Evolutionary conservation across 108 stramenopile species (phyloP).

Genomic region (Thalassiosira profunda): DNA sequence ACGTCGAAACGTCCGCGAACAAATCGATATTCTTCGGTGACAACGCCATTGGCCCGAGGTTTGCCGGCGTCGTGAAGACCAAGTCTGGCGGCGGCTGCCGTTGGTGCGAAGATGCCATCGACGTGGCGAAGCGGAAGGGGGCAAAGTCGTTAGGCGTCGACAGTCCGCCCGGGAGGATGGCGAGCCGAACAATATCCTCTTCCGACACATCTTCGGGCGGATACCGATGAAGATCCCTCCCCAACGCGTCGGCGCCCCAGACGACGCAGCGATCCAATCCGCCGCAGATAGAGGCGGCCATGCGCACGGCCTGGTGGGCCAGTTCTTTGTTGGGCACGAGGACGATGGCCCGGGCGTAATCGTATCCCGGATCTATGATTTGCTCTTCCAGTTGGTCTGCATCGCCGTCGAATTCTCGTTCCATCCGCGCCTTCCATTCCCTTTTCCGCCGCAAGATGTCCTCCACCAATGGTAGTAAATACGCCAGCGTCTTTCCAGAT

Average conservation of each 20-base stretch:
- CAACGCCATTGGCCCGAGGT: conserved; percentile 88
- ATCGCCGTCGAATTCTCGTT: no score
- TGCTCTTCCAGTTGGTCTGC: background rate
- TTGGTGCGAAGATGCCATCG: conserved; percentile 31
- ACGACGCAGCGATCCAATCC: conserved; percentile 47
- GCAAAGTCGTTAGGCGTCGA: conserved; percentile 73
- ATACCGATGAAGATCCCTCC: conserved; percentile 12
- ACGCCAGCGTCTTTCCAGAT: conserved; percentile 96
- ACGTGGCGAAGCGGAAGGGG: conserved; percentile 73
- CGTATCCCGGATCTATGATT: conserved; percentile 57
- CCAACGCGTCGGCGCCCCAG: conserved; percentile 34
- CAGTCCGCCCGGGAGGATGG: conserved; percentile 85
- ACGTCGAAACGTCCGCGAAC: conserved; percentile 84
- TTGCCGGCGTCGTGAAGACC: conserved; percentile 95
- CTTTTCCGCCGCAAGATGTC: conserved; percentile 69
- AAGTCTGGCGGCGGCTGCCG: conserved; percentile 84
- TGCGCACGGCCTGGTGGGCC: conserved; percentile 85
- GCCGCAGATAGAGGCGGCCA: conserved; percentile 79
- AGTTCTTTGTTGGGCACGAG: conserved; percentile 93
- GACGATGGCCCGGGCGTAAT: conserved; percentile 81
- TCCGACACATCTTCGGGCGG: conserved; percentile 38
- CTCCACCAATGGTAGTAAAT: conserved; percentile 91
- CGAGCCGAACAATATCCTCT: conserved; percentile 67
- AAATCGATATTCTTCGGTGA: conserved; percentile 90
- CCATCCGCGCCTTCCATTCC: conserved; percentile 36